Conservation (phyloP, 2,329 filamentous ascomycete species). For the Coniosporium uncinatum region DNA sequence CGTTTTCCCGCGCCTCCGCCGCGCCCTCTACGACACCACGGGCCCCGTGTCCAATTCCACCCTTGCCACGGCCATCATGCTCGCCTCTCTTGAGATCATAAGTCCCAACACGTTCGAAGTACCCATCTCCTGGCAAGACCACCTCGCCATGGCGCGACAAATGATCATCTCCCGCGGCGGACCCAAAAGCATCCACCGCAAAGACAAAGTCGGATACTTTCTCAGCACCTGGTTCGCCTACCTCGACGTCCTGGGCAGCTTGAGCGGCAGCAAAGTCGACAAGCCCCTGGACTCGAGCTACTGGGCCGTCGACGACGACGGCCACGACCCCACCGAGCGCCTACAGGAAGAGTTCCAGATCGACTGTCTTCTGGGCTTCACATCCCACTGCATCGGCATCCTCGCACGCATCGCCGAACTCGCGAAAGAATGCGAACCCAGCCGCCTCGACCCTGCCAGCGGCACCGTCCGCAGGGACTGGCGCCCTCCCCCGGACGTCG, state of each 20-base stretch:
- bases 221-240: slow-evolving; percentile 81
- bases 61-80: slow-evolving; percentile 78
- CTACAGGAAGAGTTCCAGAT: slow-evolving; percentile 66
- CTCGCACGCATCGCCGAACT: slow-evolving; percentile 69
- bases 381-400: slow-evolving; percentile 63
- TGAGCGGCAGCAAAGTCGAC: slow-evolving; percentile 51
- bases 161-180: slow-evolving; percentile 65
- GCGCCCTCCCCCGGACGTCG: slow-evolving; percentile 50
- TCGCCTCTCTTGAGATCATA: slow-evolving; percentile 78
- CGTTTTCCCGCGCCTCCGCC: slow-evolving; percentile 67
- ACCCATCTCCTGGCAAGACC: slow-evolving; percentile 75
- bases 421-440: slow-evolving; percentile 60
- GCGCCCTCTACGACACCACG: slow-evolving; percentile 55
- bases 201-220: slow-evolving; percentile 63
- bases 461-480: slow-evolving; percentile 47
- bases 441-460: slow-evolving; percentile 53
- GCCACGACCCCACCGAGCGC: too few species aligned
- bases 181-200: slow-evolving; percentile 45
- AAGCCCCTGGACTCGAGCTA: slow-evolving; percentile 33
- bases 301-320: slow-evolving; percentile 34
- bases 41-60: slow-evolving; percentile 66
- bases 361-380: slow-evolving; percentile 79
- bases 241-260: slow-evolving; percentile 70
- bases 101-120: slow-evolving; percentile 77
- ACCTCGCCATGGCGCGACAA: slow-evolving; percentile 69